Evolutionary conservation across 306 rosid species (phyloP).

Genomic region (Biancaea sappan): DNA sequence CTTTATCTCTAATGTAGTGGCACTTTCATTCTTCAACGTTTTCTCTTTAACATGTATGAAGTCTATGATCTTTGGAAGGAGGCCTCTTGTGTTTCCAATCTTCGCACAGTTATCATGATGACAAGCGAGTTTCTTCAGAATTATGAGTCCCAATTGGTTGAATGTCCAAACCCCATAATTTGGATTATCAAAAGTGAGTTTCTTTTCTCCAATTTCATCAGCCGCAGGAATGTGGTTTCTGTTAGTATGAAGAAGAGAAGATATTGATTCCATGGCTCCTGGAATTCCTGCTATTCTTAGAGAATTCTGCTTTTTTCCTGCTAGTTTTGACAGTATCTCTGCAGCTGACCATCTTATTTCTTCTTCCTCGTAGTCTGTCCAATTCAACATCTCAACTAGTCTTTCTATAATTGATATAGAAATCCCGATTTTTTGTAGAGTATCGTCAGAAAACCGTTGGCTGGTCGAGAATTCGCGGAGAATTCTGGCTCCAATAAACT

Average conservation of each 20-base stretch:
- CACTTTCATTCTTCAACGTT: constrained; percentile 57
- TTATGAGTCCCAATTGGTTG: constrained; percentile 77
- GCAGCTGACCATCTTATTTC: constrained; percentile 84
- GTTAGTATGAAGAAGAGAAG: constrained; percentile 72
- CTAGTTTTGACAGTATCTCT: constrained; percentile 70
- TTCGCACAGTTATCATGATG: constrained; percentile 92
- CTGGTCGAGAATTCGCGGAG: constrained; percentile 64
- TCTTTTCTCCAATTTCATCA: constrained; percentile 82
- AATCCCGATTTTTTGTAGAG: constrained; percentile 86
- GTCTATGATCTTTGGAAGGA: constrained; percentile 81
- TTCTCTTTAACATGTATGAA: constrained; percentile 74
- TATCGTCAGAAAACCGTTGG: constrained; percentile 63
- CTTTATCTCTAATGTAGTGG: constrained; percentile 53
- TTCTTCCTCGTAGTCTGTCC: constrained; percentile 83
- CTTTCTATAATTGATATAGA: constrained; percentile 69
- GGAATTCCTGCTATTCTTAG: constrained; percentile 83
- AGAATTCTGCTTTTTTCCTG: constrained; percentile 88
- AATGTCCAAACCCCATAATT: constrained; percentile 77
- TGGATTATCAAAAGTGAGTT: constrained; percentile 48
- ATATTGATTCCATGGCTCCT: constrained; percentile 92
- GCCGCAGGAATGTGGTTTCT: constrained; percentile 61
- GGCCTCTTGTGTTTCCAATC: constrained; percentile 90
- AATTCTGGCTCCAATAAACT: constrained; percentile 81
- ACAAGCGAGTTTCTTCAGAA: constrained; percentile 82
- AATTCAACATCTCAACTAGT: constrained; percentile 91